Base-by-base conservation (phyloP, 2,329 filamentous ascomycete genomes). In the Pyrenochaeta sp. region DNA sequence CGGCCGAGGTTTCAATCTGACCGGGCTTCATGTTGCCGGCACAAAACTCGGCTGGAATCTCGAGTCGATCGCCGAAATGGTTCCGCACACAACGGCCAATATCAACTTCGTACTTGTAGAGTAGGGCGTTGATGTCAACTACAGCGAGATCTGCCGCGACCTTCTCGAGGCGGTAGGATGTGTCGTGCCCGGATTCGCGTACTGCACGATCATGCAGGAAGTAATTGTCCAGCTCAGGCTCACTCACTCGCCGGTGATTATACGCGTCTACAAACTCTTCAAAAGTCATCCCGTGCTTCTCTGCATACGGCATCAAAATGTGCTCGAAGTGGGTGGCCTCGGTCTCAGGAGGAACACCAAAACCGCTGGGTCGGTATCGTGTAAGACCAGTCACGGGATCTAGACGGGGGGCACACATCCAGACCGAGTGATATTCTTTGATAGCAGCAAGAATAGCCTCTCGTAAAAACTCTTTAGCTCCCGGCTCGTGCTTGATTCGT, bases 61-160 rank as follows among this genome's bases (percentile, higher is more conserved):
- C 81, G 4, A 99, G 85, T 67, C 86, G 89, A 78, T 98, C 94
- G 54, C 87, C 86, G 77, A 98, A 98, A 67, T 92, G 84, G 48
- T 85, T 90, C 54, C 92, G 91, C 69, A 99, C 97, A 8, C 88
- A 90, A 60, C 91, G 88, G 2, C 91, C 90, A 74, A 99, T 97
- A 72, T 99, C 95, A 30, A 89, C 89, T 79, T 99, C 95, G 74
- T 98, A 98, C 80, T 98, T 98, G 86, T 95, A 99, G 28, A 99
- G 82, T 30, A 97, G 84, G 28, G 93, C 95, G 80, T 99, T 98
- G 54, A 98, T 85, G 73, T 99, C 95, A 58, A 98, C 92, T 0
- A 93, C 97, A 10, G 93, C 95, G 27, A 98, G 83, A 73, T 97
- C 88, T 10, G 92, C 95, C 39, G 74, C 74, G 25, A 96, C 85